Evolutionary conservation across 495 filamentous ascomycete genomes (phyloP).

Genomic region (Talaromyces adpressus): DNA sequence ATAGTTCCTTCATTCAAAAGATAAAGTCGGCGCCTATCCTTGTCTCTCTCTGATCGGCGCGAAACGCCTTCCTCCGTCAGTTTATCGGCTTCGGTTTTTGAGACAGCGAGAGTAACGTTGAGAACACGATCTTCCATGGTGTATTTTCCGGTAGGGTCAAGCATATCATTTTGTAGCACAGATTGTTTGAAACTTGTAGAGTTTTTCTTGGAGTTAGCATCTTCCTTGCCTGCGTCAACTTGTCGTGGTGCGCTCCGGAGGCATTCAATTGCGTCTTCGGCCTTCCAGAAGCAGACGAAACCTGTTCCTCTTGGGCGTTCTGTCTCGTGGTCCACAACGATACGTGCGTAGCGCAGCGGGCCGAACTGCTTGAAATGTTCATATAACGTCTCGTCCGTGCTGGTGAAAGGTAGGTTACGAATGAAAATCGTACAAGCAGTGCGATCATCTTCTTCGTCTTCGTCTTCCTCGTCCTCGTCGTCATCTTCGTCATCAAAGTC

Average conservation of each 20-base stretch:
- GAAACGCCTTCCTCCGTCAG: conserved; percentile 62
- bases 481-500: conserved; percentile 28
- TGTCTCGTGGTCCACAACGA: conserved; percentile 78
- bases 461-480: conserved; percentile 37
- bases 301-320: conserved; percentile 85
- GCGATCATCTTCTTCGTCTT: conserved; percentile 44
- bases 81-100: conserved; percentile 65
- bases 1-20: conserved; percentile 84
- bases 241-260: conserved; percentile 62
- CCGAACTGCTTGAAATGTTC: conserved; percentile 83
- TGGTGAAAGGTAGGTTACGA: conserved; percentile 87
- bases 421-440: conserved; percentile 78
- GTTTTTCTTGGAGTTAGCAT: conserved; percentile 24
- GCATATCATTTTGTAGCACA: conserved; percentile 71
- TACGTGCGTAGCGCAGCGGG: conserved; percentile 73
- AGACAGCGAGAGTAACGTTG: conserved; percentile 76
- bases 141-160: conserved; percentile 73
- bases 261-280: conserved; percentile 64
- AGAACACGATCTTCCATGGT: conserved; percentile 84
- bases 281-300: conserved; percentile 87
- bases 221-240: conserved; percentile 28
- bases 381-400: conserved; percentile 69
- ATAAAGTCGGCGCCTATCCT: conserved; percentile 89
- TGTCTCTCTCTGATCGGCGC: conserved; percentile 60
- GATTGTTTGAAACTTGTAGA: conserved; percentile 55